A percentile compares a stretch with the other conserved stretches of the same genome.
Conservation (phyloP, 2,329 filamentous ascomycete species). For the Exophiala bonariae region DNA sequence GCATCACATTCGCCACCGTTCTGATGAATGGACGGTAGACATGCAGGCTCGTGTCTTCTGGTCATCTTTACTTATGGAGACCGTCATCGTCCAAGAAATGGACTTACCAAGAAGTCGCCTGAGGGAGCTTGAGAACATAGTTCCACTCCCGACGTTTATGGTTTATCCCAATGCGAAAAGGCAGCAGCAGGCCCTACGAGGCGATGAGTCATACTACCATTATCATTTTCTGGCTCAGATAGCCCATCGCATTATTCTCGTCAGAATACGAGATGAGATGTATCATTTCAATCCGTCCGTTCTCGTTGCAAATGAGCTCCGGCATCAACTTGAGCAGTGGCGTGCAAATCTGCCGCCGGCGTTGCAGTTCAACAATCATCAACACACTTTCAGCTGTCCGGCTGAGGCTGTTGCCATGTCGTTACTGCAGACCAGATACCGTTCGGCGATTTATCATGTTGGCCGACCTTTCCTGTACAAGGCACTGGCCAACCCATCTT, state of each 20-base stretch:
- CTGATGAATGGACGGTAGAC: conserved; percentile 55
- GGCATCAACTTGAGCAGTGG: conserved; percentile 57
- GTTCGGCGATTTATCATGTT: conserved; percentile 5
- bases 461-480: conserved; percentile 9
- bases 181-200: conserved; percentile 38
- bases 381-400: not conserved
- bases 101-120: conserved; percentile 52
- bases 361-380: conserved; percentile 45
- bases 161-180: conserved; percentile 39
- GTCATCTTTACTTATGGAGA: conserved; percentile 58
- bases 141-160: conserved; percentile 55
- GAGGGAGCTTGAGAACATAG: conserved; percentile 51
- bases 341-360: conserved; percentile 49
- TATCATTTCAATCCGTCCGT: conserved; percentile 53
- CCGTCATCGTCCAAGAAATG: conserved; percentile 55
- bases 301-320: conserved; percentile 50
- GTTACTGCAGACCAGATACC: conserved; percentile 4
- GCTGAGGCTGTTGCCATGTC: conserved; percentile 3
- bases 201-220: conserved; percentile 55
- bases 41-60: conserved; percentile 57
- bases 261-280: conserved; percentile 51
- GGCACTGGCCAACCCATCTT: not conserved
- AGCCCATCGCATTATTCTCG: conserved; percentile 55
- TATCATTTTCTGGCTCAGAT: conserved; percentile 58
- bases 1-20: conserved; percentile 36